Evolutionary conservation across 1,139 yeast genomes (phyloP).

Genomic region (Hanseniaspora sp.): DNA sequence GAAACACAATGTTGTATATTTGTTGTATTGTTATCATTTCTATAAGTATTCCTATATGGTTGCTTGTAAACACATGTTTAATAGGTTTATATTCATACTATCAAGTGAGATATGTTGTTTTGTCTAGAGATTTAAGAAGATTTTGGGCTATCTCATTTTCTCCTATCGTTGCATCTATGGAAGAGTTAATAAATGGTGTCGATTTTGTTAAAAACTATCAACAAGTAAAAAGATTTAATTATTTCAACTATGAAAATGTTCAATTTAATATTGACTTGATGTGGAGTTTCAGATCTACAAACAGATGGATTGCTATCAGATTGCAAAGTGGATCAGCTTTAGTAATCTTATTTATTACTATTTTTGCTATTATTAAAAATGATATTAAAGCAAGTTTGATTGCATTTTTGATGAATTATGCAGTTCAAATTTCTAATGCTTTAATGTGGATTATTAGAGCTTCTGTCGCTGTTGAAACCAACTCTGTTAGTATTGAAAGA

Average conservation of each 20-base stretch:
- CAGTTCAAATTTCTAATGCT: constrained; percentile 82
- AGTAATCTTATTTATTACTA: constrained; percentile 75
- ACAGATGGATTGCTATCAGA: constrained; percentile 96
- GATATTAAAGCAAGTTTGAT: constrained; percentile 74
- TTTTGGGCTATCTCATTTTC: constrained; percentile 86
- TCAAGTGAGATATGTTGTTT: constrained; percentile 77
- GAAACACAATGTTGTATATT: constrained; percentile 58
- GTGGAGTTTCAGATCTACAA: constrained; percentile 83
- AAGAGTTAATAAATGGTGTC: constrained; percentile 84
- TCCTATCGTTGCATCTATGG: constrained; percentile 93
- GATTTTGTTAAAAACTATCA: constrained; percentile 79
- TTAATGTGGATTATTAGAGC: constrained; percentile 95
- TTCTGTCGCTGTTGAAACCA: constrained; percentile 96
- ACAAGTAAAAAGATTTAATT: constrained; percentile 61
- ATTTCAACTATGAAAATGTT: constrained; percentile 61
- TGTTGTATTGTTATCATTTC: constrained; percentile 73
- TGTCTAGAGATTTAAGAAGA: constrained; percentile 90
- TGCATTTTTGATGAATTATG: constrained; percentile 86
- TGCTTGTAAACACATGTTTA: constrained; percentile 61
- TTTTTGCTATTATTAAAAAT: constrained; percentile 68
- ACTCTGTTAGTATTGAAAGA: constrained; percentile 93
- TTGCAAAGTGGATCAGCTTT: constrained; percentile 82
- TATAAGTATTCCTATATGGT: constrained; percentile 78
- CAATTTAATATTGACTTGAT: constrained; percentile 83
- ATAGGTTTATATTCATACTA: constrained; percentile 63